Evolutionary conservation across 129 eudicot species (phyloP).

Genomic region (Tagetes patula): DNA sequence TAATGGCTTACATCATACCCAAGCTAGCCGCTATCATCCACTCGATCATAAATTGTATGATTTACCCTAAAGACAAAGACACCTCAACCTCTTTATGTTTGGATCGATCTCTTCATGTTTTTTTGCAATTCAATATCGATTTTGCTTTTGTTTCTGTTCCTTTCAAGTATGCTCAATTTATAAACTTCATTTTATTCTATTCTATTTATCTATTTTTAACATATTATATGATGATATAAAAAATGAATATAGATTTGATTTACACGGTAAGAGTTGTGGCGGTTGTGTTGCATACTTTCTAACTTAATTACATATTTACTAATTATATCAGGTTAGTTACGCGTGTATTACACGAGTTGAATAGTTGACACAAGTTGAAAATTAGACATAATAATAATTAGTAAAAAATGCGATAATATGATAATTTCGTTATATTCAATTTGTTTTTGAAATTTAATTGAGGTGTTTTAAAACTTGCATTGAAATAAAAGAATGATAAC

Average conservation of each 20-base stretch:
- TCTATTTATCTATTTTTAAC: neutral
- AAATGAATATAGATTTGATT: neutral
- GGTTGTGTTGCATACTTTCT: neutral
- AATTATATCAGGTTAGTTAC: no score
- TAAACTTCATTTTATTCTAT: neutral
- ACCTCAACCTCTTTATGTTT: neutral
- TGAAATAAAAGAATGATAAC: no score
- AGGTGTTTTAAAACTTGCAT: no score
- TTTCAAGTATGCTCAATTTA: neutral
- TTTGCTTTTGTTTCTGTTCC: neutral
- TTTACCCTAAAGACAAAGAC: neutral
- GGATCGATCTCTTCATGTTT: neutral
- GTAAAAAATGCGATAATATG: no score
- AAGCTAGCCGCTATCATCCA: slow-evolving; percentile 19
- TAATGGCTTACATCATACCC: slow-evolving; percentile 35
- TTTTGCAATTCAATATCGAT: neutral
- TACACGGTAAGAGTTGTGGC: neutral
- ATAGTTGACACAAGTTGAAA: no score
- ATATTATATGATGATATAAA: neutral
- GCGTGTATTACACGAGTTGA: no score
- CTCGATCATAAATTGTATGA: neutral
- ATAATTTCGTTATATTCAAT: no score
- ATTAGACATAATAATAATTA: no score
- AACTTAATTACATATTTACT: no score
- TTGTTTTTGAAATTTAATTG: no score